phyloP scores from a whole-genome alignment of 2,329 filamentous ascomycete genomes.

The Thielaviopsis populi region DNA sequence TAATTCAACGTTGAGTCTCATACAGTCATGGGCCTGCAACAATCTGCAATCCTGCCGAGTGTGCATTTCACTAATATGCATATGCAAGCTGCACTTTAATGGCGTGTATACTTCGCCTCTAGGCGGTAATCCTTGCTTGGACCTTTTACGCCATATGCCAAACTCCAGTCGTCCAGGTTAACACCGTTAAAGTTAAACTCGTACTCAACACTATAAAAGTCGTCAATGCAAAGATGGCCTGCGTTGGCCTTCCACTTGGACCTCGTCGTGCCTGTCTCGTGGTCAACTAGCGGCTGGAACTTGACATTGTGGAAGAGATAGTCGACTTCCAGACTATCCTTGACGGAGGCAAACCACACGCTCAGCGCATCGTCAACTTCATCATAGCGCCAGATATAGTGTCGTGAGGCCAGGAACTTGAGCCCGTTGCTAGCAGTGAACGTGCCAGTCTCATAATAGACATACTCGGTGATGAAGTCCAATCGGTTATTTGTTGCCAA shows the following conservation, averaged over 20 bases:
- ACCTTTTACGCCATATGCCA: slow-evolving; percentile 52
- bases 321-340: slow-evolving; percentile 47
- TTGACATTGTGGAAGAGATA: slow-evolving; percentile 64
- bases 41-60: no score
- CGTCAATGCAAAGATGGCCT: slow-evolving; percentile 54
- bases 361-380: slow-evolving; percentile 45
- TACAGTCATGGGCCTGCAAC: no score
- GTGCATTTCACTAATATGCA: not conserved
- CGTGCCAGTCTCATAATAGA: slow-evolving; percentile 53
- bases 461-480: slow-evolving; percentile 39
- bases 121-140: slow-evolving; percentile 61
- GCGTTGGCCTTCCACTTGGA: slow-evolving; percentile 48
- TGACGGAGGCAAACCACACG: slow-evolving; percentile 57
- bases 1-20: not conserved
- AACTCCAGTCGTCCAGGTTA: slow-evolving; percentile 40
- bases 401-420: slow-evolving; percentile 43
- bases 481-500: slow-evolving; percentile 9
- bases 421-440: slow-evolving; percentile 44
- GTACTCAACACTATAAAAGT: slow-evolving; percentile 57
- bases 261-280: slow-evolving; percentile 14
- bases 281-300: slow-evolving; percentile 32
- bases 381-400: slow-evolving; percentile 60
- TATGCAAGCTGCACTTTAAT: not conserved
- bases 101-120: slow-evolving; percentile 35
- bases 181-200: slow-evolving; percentile 48